These are phyloP conservation scores for Silene latifolia DNA, from an alignment of 148 eudicot species.

Conservation along the genomic window DNA sequence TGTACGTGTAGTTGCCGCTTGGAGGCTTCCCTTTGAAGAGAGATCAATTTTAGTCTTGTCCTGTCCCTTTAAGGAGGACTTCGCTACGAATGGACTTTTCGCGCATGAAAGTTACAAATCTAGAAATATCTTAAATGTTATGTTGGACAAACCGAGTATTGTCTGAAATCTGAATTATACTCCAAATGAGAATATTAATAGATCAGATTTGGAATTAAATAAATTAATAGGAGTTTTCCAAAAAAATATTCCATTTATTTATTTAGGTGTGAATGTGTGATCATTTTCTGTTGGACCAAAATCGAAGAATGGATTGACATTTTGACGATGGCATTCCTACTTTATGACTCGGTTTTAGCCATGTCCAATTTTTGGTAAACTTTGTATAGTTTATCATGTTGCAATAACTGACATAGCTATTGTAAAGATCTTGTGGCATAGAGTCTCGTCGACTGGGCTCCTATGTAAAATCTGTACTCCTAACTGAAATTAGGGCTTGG, in stretches of 20 bases:
- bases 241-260: neutral
- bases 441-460: neutral
- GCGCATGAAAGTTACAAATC: neutral
- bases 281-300: neutral
- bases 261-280: neutral
- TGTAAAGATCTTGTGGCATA: neutral
- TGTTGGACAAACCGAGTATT: neutral
- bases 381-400: neutral
- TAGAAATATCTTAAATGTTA: neutral
- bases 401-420: neutral
- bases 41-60: neutral
- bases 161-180: neutral
- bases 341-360: neutral
- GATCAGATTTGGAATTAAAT: neutral
- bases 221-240: neutral
- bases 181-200: neutral
- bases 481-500: neutral
- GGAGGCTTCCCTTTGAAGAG: neutral
- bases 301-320: neutral
- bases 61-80: neutral
- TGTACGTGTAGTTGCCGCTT: neutral
- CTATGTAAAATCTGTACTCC: conserved; percentile 2
- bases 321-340: neutral
- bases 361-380: conserved; percentile 1
- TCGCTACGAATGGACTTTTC: neutral